Conservation (phyloP, 225 moss, liverwort and hornwort species). For the Straminergon stramineum region DNA sequence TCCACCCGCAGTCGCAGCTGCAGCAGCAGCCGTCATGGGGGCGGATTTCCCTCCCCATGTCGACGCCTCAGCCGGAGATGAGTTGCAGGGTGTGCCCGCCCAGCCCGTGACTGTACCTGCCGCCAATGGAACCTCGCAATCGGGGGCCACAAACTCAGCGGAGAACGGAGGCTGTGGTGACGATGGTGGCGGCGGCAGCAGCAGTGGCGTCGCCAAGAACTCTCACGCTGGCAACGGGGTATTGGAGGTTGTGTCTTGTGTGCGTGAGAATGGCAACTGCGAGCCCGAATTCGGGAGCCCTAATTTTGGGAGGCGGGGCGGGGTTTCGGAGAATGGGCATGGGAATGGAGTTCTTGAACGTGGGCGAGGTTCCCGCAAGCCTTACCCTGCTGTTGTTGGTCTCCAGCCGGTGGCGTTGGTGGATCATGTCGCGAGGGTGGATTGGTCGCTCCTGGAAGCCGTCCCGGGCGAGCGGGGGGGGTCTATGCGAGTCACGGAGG, state of each 20-base stretch:
- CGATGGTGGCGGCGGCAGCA: background rate
- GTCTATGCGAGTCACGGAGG: conserved; percentile 64
- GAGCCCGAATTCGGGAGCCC: conserved; percentile 1
- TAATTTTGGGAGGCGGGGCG: background rate
- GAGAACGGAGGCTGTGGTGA: conserved; percentile 5
- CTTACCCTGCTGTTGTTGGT: conserved; percentile 46
- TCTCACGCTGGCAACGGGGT: background rate
- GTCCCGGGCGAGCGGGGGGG: conserved; percentile 90
- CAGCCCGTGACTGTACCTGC: background rate
- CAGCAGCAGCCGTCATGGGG: conserved; percentile 34
- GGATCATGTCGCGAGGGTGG: conserved; percentile 75
- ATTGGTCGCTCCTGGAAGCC: conserved; percentile 65
- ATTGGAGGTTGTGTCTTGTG: background rate
- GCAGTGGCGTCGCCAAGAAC: background rate
- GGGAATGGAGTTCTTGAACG: background rate
- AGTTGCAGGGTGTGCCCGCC: conserved; percentile 33
- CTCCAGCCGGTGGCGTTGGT: conserved; percentile 88
- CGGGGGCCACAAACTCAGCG: background rate
- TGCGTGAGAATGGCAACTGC: background rate
- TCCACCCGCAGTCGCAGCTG: background rate
- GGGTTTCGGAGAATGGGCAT: background rate
- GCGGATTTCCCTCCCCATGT: conserved; percentile 19
- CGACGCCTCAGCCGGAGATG: conserved; percentile 6
- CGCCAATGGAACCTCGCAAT: background rate
- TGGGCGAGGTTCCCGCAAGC: background rate